Evolutionary conservation across 768 basidiomycete species (phyloP).

Genomic region (Kondoa malvinella): DNA sequence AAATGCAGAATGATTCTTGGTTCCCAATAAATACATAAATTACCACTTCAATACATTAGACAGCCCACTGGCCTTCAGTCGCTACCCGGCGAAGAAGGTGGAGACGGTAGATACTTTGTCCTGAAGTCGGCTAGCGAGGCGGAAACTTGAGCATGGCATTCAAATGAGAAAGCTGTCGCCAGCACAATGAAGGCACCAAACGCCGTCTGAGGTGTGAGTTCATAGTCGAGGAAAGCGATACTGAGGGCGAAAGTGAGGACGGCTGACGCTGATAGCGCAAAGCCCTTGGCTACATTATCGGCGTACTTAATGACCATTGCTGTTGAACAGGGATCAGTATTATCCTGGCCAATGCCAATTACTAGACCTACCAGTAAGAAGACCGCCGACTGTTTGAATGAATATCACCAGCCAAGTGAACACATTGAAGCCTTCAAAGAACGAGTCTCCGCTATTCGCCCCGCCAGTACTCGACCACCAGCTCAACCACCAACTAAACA

Average conservation of each 20-base stretch:
- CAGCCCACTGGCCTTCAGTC: too few species aligned
- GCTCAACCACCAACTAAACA: slow-evolving; percentile 29
- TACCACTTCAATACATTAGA: too few species aligned
- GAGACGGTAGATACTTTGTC: too few species aligned
- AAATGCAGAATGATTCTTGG: neutral
- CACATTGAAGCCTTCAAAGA: slow-evolving; percentile 61
- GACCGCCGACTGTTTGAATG: slow-evolving; percentile 73
- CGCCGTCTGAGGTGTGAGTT: slow-evolving; percentile 17
- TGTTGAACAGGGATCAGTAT: neutral
- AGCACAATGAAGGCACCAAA: slow-evolving; percentile 20
- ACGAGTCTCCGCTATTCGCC: neutral
- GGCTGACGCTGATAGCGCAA: slow-evolving; percentile 80
- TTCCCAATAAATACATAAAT: neutral
- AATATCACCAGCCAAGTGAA: slow-evolving; percentile 80
- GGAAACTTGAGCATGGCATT: neutral
- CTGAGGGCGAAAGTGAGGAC: slow-evolving; percentile 82
- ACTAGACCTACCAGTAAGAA: slow-evolving; percentile 35
- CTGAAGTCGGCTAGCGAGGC: neutral
- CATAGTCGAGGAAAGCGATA: slow-evolving; percentile 69
- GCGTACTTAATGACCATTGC: slow-evolving; percentile 44
- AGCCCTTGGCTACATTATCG: slow-evolving; percentile 33
- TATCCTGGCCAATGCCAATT: too few species aligned
- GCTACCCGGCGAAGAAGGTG: too few species aligned
- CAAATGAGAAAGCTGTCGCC: slow-evolving; percentile 21
- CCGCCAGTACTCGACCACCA: slow-evolving; percentile 4